A percentile compares a stretch with the other conserved stretches of the same genome.
Conservation (phyloP, 192 early-diverging fungal species). For the Gonapodya prolifera region DNA sequence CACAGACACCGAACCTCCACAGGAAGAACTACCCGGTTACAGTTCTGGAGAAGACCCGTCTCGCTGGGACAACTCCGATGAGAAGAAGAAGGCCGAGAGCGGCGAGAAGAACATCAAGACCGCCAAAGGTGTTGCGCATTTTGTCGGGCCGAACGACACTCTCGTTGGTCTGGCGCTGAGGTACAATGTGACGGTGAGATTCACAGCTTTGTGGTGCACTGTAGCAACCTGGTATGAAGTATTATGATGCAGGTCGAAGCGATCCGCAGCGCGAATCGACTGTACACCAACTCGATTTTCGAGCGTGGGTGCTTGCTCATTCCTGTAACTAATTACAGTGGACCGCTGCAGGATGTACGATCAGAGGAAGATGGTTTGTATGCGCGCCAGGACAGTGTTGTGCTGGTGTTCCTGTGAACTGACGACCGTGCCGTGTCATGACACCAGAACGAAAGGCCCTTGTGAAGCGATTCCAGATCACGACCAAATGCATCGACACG, state of each 20-base stretch:
- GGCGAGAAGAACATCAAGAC: neutral
- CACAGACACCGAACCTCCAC: too few relatives aligned
- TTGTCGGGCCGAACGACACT: neutral
- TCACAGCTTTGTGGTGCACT: neutral
- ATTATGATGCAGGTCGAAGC: neutral
- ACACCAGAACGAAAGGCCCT: neutral
- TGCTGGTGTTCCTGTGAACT: neutral
- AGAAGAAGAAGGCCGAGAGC: neutral
- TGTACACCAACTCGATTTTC: neutral
- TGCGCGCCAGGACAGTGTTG: neutral
- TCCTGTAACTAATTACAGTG: neutral
- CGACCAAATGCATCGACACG: neutral
- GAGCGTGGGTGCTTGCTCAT: constrained; percentile 3
- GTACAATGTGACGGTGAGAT: constrained; percentile 2
- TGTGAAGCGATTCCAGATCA: constrained; percentile 1
- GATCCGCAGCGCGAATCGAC: neutral
- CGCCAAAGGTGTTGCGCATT: neutral
- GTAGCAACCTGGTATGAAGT: too few relatives aligned
- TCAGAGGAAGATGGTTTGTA: constrained; percentile 5
- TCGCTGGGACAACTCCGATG: neutral
- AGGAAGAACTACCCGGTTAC: neutral
- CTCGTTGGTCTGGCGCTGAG: constrained; percentile 1
- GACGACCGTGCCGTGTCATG: neutral
- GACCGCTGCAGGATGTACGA: neutral
- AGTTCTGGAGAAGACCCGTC: neutral